Conservation (phyloP, 495 filamentous ascomycete species). For the Tuber calosporum region DNA sequence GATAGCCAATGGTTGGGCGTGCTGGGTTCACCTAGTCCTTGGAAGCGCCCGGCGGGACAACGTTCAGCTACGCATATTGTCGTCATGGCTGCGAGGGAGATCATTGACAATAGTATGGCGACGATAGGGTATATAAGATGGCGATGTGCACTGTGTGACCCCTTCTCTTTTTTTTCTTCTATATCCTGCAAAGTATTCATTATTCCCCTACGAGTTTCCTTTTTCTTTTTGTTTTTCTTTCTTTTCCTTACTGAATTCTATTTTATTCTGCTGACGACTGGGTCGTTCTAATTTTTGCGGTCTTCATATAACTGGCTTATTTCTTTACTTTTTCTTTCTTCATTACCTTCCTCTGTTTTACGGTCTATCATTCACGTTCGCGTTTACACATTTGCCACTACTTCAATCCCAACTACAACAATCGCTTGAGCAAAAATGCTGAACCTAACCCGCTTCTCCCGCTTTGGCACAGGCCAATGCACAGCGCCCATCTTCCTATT, state of each 20-base stretch:
- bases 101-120: neutral
- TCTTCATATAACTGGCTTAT: conserved; percentile 10
- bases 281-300: conserved; percentile 39
- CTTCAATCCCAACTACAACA: neutral
- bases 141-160: neutral
- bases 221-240: conserved; percentile 19
- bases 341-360: conserved; percentile 5
- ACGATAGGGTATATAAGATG: neutral
- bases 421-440: conserved; percentile 19
- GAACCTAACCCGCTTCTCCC: conserved; percentile 17
- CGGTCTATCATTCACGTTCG: neutral
- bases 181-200: neutral
- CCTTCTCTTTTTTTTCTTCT: neutral
- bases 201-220: conserved; percentile 1
- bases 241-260: conserved; percentile 22
- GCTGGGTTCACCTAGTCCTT: neutral
- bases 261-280: conserved; percentile 13
- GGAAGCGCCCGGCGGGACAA: neutral
- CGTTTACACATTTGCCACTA: neutral
- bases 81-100: neutral
- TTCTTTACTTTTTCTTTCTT: conserved; percentile 8
- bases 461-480: conserved; percentile 22
- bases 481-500: conserved; percentile 36
- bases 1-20: neutral
- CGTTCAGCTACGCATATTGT: neutral